phyloP scores from a whole-genome alignment of 306 rosid species.

The Gastrolobium villosum region DNA sequence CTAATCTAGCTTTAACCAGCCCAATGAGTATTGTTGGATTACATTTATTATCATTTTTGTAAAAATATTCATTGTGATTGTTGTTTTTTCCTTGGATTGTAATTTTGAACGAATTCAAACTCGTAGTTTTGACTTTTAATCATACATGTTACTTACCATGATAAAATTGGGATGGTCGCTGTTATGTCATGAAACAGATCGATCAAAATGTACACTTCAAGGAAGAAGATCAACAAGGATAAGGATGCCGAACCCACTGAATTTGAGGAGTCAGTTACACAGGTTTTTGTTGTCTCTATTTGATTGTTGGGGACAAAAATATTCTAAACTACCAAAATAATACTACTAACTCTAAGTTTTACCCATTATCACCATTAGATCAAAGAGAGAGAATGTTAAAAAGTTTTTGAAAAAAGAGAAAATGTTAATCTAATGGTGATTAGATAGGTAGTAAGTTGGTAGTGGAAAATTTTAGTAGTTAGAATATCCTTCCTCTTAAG shows the following conservation, averaged over 20 bases:
- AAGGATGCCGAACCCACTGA: conserved; percentile 74
- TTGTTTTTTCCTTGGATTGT: neutral
- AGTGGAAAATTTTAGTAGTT: too few species aligned
- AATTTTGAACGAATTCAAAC: neutral
- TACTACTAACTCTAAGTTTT: too few species aligned
- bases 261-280: conserved; percentile 79
- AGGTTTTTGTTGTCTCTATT: conserved; percentile 47
- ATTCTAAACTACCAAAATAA: too few species aligned
- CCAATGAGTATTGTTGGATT: neutral
- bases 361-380: too few species aligned
- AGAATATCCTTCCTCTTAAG: too few species aligned
- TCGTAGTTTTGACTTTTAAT: neutral
- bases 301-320: too few species aligned
- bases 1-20: neutral
- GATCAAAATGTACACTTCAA: conserved; percentile 70
- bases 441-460: too few species aligned
- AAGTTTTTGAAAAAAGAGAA: too few species aligned
- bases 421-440: too few species aligned
- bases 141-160: neutral
- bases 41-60: neutral
- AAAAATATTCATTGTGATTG: neutral
- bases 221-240: conserved; percentile 80
- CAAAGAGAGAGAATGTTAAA: too few species aligned
- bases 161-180: neutral
- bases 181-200: conserved; percentile 45